A percentile compares a stretch with the other conserved stretches of the same genome.
phyloP scores from a whole-genome alignment of 495 filamentous ascomycete species.

The Staphylotrichum tortipilum region DNA sequence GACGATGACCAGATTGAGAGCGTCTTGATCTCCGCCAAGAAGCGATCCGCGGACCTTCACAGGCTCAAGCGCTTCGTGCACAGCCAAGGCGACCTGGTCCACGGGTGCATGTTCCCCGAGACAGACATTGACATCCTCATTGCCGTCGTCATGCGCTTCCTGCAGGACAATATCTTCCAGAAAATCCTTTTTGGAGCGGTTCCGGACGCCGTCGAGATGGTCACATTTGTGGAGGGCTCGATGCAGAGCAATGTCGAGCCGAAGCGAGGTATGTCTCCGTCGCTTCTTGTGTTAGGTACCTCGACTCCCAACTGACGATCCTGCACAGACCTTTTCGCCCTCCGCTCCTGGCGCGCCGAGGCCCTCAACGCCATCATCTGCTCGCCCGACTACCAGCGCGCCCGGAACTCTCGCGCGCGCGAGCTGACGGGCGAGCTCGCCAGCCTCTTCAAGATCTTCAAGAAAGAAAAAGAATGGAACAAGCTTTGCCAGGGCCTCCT shows the following conservation, averaged over 20 bases:
- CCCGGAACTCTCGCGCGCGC: not conserved
- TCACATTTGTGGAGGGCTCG: conserved; percentile 15
- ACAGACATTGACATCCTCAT: conserved; percentile 27
- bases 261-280: conserved; percentile 16
- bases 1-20: conserved; percentile 10
- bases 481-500: conserved; percentile 8
- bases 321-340: conserved; percentile 22
- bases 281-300: not conserved
- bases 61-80: conserved; percentile 11
- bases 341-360: conserved; percentile 27
- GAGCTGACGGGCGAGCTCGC: conserved; percentile 12
- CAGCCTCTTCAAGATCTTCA: conserved; percentile 11
- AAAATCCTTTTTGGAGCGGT: conserved; percentile 15
- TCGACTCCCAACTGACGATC: not conserved
- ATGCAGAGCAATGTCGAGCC: conserved; percentile 22
- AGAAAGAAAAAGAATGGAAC: conserved; percentile 6
- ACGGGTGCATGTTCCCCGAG: conserved; percentile 19
- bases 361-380: conserved; percentile 22
- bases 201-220: not conserved
- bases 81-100: conserved; percentile 11
- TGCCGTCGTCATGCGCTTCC: conserved; percentile 25
- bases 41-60: conserved; percentile 1
- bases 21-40: conserved; percentile 5
- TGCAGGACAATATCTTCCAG: conserved; percentile 25
- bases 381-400: conserved; percentile 13